Percentiles rank a stretch among this genome's conserved stretches.
phyloP scores from a whole-genome alignment of 306 rosid species.

The Trichosanthes cucumerina region DNA sequence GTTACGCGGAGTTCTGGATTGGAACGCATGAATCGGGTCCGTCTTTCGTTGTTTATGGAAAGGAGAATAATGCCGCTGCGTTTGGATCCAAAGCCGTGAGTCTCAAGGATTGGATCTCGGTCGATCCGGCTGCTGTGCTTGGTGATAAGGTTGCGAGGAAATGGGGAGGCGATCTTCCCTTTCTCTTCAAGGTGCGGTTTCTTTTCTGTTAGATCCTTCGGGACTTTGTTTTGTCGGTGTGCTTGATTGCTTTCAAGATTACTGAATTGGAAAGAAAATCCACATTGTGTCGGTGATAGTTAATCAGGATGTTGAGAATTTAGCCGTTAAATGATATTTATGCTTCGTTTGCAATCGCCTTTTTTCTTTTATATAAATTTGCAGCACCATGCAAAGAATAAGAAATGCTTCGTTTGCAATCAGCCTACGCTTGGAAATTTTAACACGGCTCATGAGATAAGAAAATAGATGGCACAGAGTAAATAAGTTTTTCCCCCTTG shows the following conservation, averaged over 20 bases:
- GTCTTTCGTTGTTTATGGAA: conserved; percentile 3
- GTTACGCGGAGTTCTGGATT: conserved; percentile 35
- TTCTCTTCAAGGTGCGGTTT: conserved; percentile 24
- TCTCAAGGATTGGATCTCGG: conserved; percentile 27
- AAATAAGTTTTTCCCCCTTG: conserved; percentile 12
- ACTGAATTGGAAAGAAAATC: neutral
- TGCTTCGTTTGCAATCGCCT: conserved; percentile 71
- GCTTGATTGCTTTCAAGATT: neutral
- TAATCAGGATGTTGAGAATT: neutral
- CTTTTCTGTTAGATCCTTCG: neutral
- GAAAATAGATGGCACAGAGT: conserved; percentile 41
- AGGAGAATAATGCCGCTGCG: neutral
- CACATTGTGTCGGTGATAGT: neutral
- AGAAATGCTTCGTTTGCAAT: conserved; percentile 60
- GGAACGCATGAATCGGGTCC: conserved; percentile 35
- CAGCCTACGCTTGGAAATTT: conserved; percentile 17
- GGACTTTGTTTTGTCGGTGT: neutral
- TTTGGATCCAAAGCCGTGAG: conserved; percentile 13
- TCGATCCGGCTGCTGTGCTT: conserved; percentile 17
- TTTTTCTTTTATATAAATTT: too few species aligned
- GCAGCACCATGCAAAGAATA: too few species aligned
- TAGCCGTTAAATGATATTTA: neutral
- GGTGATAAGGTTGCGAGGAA: conserved; percentile 24
- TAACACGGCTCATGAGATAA: conserved; percentile 41
- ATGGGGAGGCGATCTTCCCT: conserved; percentile 34